Conservation (phyloP, 805 yeast species). For the Candida schatavii region DNA sequence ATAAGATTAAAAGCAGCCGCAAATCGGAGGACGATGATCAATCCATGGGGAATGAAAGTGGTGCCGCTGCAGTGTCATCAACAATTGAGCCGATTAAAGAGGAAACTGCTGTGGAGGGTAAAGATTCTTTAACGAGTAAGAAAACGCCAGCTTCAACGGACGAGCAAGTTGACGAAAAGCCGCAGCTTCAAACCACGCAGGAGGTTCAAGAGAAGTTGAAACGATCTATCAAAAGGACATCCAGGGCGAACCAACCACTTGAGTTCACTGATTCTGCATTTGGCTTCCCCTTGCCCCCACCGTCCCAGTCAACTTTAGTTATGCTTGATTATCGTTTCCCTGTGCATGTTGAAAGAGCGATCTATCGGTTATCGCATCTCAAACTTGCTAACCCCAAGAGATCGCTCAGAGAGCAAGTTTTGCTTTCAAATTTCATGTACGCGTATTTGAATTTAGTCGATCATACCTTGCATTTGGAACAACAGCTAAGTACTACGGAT, state of each 20-base stretch:
- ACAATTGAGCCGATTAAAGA: slow-evolving; percentile 1
- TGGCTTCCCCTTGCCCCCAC: slow-evolving; percentile 84
- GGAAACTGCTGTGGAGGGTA: background rate
- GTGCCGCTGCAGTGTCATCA: slow-evolving; percentile 1
- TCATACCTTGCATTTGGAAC: slow-evolving; percentile 75
- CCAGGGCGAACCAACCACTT: slow-evolving; percentile 44
- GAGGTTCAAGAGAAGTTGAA: slow-evolving; percentile 45
- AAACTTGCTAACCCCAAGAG: slow-evolving; percentile 93
- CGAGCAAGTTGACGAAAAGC: slow-evolving; percentile 15
- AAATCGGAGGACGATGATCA: slow-evolving; percentile 4
- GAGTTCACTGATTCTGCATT: slow-evolving; percentile 72
- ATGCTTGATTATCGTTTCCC: slow-evolving; percentile 89
- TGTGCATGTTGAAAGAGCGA: slow-evolving; percentile 93
- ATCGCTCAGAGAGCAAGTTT: slow-evolving; percentile 86
- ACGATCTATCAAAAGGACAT: slow-evolving; percentile 38
- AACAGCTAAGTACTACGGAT: slow-evolving; percentile 40
- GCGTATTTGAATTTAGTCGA: slow-evolving; percentile 93
- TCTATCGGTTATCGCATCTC: slow-evolving; percentile 86
- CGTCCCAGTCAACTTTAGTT: slow-evolving; percentile 69
- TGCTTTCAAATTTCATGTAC: slow-evolving; percentile 94
- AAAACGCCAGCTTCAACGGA: slow-evolving; percentile 8
- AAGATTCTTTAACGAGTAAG: slow-evolving; percentile 8
- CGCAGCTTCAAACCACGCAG: slow-evolving; percentile 29
- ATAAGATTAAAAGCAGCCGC: slow-evolving; percentile 1
- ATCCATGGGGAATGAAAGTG: background rate